Percentiles rank a stretch among this genome's conserved stretches.
Evolutionary conservation across 441 rosid genomes (phyloP).

Genomic region (Isatis lusitanica): DNA sequence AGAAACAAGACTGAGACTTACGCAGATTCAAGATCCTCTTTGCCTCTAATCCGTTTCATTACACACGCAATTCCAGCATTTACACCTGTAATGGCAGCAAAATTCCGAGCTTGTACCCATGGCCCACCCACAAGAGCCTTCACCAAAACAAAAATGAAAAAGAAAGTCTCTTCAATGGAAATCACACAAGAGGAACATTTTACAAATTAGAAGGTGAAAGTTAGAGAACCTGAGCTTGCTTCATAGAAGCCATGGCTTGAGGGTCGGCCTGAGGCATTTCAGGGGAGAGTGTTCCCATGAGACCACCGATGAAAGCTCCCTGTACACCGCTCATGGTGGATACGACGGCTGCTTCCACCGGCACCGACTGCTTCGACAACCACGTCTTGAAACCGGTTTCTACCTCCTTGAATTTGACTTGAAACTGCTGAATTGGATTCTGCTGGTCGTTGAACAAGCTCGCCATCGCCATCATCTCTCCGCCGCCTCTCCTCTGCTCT

Average conservation of each 20-base stretch:
- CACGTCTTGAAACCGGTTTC: conserved; percentile 70
- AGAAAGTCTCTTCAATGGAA: background rate
- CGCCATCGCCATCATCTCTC: conserved; percentile 41
- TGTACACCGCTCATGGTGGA: conserved; percentile 69
- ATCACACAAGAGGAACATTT: background rate
- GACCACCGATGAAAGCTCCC: conserved; percentile 85
- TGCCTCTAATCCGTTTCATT: conserved; percentile 88
- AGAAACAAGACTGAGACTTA: conserved; percentile 18
- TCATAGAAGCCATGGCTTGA: conserved; percentile 74
- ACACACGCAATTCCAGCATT: conserved; percentile 89
- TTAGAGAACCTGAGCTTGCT: conserved; percentile 81
- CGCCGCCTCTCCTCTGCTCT: conserved; percentile 23
- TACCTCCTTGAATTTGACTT: conserved; percentile 57
- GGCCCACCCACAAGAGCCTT: conserved; percentile 94
- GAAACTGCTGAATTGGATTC: conserved; percentile 59
- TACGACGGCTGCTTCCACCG: conserved; percentile 83
- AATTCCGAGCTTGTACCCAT: conserved; percentile 88
- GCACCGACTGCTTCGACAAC: conserved; percentile 75
- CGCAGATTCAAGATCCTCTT: conserved; percentile 87
- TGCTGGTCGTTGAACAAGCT: conserved; percentile 42
- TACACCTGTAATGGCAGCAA: conserved; percentile 86
- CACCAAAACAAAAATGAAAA: background rate
- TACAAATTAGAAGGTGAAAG: background rate
- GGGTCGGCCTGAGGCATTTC: conserved; percentile 47
- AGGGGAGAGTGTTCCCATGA: conserved; percentile 75